Evolutionary conservation across 805 yeast species (phyloP).

Genomic region (Saturnispora halmiae): DNA sequence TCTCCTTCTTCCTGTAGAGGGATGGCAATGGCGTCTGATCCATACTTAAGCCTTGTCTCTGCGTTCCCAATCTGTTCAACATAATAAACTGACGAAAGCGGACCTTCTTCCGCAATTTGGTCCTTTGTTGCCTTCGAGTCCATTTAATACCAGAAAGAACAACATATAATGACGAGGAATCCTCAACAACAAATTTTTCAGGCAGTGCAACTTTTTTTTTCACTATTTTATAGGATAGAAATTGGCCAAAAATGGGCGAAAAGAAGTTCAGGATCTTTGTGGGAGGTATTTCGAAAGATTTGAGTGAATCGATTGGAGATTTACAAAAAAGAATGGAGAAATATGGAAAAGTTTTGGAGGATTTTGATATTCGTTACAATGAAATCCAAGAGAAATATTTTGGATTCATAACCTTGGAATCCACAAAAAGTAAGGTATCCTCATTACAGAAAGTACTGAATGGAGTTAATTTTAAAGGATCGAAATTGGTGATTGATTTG

Average conservation of each 20-base stretch:
- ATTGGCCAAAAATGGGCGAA: not conserved
- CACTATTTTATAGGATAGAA: not conserved
- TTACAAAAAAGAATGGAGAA: slow-evolving; percentile 48
- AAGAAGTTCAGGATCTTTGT: slow-evolving; percentile 38
- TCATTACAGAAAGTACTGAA: slow-evolving; percentile 50
- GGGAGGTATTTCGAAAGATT: slow-evolving; percentile 52
- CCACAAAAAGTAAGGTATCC: slow-evolving; percentile 36
- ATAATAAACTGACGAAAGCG: slow-evolving; percentile 24
- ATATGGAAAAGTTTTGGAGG: slow-evolving; percentile 46
- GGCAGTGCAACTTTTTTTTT: not conserved
- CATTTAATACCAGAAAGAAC: not conserved
- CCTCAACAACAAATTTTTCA: not conserved
- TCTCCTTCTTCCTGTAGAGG: slow-evolving; percentile 73
- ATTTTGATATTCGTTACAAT: slow-evolving; percentile 47
- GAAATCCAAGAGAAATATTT: slow-evolving; percentile 46
- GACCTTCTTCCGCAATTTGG: slow-evolving; percentile 14
- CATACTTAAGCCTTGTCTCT: slow-evolving; percentile 18
- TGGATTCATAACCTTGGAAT: slow-evolving; percentile 58
- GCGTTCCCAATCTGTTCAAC: slow-evolving; percentile 17
- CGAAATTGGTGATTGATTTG: slow-evolving; percentile 46
- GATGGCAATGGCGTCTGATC: slow-evolving; percentile 33
- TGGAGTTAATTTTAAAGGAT: slow-evolving; percentile 70
- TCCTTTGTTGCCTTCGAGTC: not conserved
- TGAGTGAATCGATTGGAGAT: slow-evolving; percentile 38
- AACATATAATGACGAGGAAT: no score